Evolutionary conservation across 305 asterid genomes (phyloP), one percentile per base, ranked within the genome.

Genomic region (Striga hermonthica): DNA sequence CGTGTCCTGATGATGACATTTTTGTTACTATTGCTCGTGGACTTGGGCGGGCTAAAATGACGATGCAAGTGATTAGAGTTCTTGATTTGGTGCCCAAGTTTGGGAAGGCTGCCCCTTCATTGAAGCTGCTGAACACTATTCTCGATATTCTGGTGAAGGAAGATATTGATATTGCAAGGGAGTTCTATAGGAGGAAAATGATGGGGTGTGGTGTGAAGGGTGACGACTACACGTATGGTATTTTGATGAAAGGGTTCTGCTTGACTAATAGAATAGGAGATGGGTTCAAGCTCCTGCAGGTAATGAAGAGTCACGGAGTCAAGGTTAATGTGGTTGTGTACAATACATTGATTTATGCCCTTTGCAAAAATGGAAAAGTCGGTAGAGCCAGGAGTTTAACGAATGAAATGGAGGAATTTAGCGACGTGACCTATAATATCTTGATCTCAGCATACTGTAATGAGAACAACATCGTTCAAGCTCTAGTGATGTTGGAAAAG

Each of bases 171-270:
- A 84, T 87, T 57, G 97, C 96, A 49, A 78, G 97, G 78, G 86
- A 86, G 76, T 86, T 89, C 74, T 92, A 84, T 37, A 73, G 94
- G 84, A 84, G 54, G 82, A 92, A 89, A 78, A 89, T 92, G 79
- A 86, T 81, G 90, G 86, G 66, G 3, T 57, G 35, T 75, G 95
- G 91, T 38, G 70, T 90, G 72, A 72, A 70, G 66, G 96, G 90
- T 11, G 97, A 92, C 74, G 89, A 81, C 58, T 92, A 87, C 76
- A 89, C 98, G 66, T 84, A 79, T 1, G 97, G 86, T 60, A 92
- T 87, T 76, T 70, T 92, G 78, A 92, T 92, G 97, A 92, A 92
- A 78, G 96, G 98, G 7, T 85, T 92, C 71, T 89, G 94, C 83
- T 71, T 81, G 71, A 92, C 98, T 28, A 92, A 89, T 76, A 78